phyloP scores from a whole-genome alignment of 225 moss, liverwort and hornwort species.

The Marchantia polymorpha region DNA sequence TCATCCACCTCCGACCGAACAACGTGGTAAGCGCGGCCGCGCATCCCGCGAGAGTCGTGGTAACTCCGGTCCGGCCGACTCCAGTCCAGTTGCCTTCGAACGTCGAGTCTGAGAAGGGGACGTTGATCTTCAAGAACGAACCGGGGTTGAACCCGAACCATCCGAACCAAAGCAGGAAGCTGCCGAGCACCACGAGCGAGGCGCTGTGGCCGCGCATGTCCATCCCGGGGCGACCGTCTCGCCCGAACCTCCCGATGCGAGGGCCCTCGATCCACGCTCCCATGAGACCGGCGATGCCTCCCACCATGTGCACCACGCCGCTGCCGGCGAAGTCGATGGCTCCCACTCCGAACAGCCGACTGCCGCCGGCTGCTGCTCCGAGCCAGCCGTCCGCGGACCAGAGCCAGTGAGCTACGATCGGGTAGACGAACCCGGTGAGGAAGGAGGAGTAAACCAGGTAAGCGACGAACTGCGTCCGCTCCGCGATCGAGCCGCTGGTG shows the following conservation, averaged over 20 bases:
- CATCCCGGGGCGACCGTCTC: constrained; percentile 29
- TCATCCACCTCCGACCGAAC: constrained; percentile 55
- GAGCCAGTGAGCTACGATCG: constrained; percentile 66
- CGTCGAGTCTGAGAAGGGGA: constrained; percentile 24
- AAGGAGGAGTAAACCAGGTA: constrained; percentile 64
- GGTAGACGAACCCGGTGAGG: constrained; percentile 73
- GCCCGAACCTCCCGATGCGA: constrained; percentile 62
- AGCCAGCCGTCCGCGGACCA: constrained; percentile 64
- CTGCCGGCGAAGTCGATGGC: constrained; percentile 73
- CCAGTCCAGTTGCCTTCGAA: constrained; percentile 56
- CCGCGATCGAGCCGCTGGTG: constrained; percentile 66
- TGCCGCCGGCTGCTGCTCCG: constrained; percentile 22
- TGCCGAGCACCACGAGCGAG: constrained; percentile 66
- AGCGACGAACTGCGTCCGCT: constrained; percentile 68
- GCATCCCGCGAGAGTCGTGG: constrained; percentile 62
- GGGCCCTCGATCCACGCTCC: constrained; percentile 70
- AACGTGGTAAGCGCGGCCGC: constrained; percentile 59
- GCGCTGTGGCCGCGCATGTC: constrained; percentile 64
- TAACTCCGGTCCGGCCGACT: constrained; percentile 60
- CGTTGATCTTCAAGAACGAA: constrained; percentile 38
- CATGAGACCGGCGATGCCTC: constrained; percentile 64
- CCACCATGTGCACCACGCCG: constrained; percentile 78
- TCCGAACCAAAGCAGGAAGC: constrained; percentile 77
- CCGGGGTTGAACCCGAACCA: constrained; percentile 86
- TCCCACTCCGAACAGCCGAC: constrained; percentile 47